These are phyloP conservation scores for Penicillium paneum DNA, from an alignment of 2,329 filamentous ascomycete species.

Conservation along the genomic window DNA sequence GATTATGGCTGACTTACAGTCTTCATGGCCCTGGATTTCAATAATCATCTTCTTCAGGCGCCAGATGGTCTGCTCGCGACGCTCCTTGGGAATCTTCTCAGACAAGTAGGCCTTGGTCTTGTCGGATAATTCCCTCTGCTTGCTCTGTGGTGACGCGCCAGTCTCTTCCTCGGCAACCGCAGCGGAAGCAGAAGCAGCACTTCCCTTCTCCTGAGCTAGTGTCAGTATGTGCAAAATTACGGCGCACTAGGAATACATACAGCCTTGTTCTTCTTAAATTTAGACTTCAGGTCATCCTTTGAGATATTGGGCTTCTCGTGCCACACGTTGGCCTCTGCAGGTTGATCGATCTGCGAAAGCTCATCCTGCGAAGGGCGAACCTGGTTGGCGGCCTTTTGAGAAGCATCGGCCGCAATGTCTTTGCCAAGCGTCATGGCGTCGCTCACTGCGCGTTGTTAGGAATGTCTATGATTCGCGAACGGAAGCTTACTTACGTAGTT, in stretches of 20 bases:
- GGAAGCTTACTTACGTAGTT: constrained; percentile 63
- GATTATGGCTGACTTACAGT: constrained; percentile 56
- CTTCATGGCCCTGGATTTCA: constrained; percentile 90
- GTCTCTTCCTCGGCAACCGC: constrained; percentile 49
- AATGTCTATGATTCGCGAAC: constrained; percentile 5
- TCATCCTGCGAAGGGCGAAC: constrained; percentile 76
- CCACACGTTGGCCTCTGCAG: constrained; percentile 90
- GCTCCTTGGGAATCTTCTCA: constrained; percentile 86
- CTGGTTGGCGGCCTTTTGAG: constrained; percentile 69
- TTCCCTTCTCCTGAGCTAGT: constrained; percentile 49
- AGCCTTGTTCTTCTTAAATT: constrained; percentile 56
- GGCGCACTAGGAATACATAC: constrained; percentile 36
- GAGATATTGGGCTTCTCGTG: constrained; percentile 79
- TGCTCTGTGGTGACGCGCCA: constrained; percentile 49
- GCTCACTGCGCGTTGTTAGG: constrained; percentile 53
- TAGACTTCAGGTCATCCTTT: constrained; percentile 64
- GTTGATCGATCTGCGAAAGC: constrained; percentile 71
- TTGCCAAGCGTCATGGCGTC: constrained; percentile 79
- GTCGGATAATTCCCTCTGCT: constrained; percentile 36
- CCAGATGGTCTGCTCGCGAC: constrained; percentile 86
- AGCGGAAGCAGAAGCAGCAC: constrained; percentile 46
- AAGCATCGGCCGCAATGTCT: constrained; percentile 89
- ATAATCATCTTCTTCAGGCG: constrained; percentile 97
- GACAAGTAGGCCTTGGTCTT: constrained; percentile 70
- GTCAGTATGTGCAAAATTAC: neutral